phyloP scores from a whole-genome alignment of 148 eudicot species.

The Suaeda aralocaspica region DNA sequence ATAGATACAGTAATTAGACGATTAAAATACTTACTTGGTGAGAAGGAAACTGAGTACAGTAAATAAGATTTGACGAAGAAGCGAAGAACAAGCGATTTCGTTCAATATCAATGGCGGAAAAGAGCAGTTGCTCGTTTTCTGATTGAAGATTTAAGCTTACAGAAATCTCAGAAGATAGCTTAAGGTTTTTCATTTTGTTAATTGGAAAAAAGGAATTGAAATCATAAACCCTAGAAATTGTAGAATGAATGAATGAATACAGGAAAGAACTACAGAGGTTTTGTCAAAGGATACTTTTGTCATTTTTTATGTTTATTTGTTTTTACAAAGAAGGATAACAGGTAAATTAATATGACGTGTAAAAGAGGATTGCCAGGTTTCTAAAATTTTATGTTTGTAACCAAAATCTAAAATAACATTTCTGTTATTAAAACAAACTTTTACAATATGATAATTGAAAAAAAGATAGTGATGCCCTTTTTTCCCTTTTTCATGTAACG shows the following conservation, averaged over 20 bases:
- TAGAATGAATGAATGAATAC: background rate
- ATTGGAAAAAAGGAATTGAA: background rate
- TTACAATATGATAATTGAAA: too few relatives aligned
- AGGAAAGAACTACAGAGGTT: too few relatives aligned
- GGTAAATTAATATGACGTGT: too few relatives aligned
- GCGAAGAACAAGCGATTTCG: conserved; percentile 82
- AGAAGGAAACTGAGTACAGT: conserved; percentile 53
- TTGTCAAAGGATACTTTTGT: too few relatives aligned
- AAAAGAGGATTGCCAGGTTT: too few relatives aligned
- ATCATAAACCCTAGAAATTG: conserved; percentile 5
- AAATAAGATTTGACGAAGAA: conserved; percentile 60
- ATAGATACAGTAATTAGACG: background rate
- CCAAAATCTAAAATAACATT: too few relatives aligned
- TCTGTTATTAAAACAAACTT: too few relatives aligned
- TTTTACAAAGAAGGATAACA: too few relatives aligned
- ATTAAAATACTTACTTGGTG: conserved; percentile 33
- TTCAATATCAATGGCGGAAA: conserved; percentile 78
- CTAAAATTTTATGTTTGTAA: too few relatives aligned
- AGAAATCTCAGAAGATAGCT: conserved; percentile 57
- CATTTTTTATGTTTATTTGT: too few relatives aligned
- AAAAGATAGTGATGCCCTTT: too few relatives aligned
- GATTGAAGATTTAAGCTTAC: conserved; percentile 49
- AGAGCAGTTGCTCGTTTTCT: conserved; percentile 46
- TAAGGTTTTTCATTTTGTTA: conserved; percentile 65
- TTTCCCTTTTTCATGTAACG: too few relatives aligned